These are phyloP conservation scores for Punica granatum DNA, from an alignment of 345 rosid genomes.

Conservation along the genomic window DNA sequence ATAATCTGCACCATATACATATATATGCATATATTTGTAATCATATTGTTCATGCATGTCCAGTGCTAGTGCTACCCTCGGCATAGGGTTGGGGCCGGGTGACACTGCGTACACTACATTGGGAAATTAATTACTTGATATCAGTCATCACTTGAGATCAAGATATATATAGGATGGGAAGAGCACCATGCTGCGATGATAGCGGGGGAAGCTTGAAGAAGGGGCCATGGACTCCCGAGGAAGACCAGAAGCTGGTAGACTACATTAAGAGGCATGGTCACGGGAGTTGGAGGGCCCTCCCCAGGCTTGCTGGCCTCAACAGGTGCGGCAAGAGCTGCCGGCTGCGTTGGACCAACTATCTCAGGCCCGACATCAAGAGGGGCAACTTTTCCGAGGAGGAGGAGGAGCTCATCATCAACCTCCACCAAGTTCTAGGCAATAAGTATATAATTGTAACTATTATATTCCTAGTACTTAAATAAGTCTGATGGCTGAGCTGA, in stretches of 20 bases:
- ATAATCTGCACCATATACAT: too few species aligned
- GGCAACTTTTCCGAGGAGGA: not conserved
- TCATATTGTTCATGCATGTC: too few species aligned
- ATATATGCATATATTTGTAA: too few species aligned
- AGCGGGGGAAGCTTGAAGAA: not conserved
- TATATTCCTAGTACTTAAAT: too few species aligned
- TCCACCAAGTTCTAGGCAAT: not conserved
- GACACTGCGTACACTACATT: too few species aligned
- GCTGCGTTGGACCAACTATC: not conserved
- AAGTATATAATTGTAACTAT: not conserved
- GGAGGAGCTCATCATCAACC: not conserved
- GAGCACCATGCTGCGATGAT: too few species aligned
- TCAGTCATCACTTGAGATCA: too few species aligned
- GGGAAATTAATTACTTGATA: too few species aligned
- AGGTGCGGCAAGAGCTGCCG: not conserved
- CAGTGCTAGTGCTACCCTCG: too few species aligned
- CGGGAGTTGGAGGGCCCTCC: not conserved
- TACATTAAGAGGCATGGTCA: not conserved
- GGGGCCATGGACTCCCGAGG: not conserved
- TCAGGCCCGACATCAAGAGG: not conserved
- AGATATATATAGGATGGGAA: too few species aligned
- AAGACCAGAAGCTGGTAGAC: not conserved
- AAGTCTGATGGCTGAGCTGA: too few species aligned
- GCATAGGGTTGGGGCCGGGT: too few species aligned
- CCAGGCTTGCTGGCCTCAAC: not conserved